Conservation (phyloP, 495 filamentous ascomycete species). For the Lophium mytilinum region DNA sequence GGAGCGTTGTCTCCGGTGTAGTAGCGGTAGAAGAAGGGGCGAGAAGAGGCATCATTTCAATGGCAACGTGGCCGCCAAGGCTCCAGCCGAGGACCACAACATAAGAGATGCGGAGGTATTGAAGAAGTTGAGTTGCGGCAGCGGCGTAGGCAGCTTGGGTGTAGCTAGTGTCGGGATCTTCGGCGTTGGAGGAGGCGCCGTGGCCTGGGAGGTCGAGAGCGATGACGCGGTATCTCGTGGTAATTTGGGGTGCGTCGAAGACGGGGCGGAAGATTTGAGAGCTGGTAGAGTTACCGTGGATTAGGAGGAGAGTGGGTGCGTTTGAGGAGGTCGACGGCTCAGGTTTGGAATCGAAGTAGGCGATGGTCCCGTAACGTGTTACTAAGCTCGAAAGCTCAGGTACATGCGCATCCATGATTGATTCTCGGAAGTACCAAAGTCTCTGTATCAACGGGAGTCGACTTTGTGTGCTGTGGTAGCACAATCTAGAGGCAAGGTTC, state of each 20-base stretch:
- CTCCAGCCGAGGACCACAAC: conserved; percentile 24
- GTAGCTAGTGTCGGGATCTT: conserved; percentile 13
- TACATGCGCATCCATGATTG: too few species aligned
- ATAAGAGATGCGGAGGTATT: conserved; percentile 3
- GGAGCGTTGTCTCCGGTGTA: background rate
- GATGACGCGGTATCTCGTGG: conserved; percentile 6
- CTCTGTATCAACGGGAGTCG: too few species aligned
- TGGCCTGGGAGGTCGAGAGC: conserved; percentile 27
- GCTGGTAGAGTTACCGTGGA: conserved; percentile 25
- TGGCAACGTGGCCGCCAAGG: conserved; percentile 25
- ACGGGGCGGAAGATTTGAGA: conserved; percentile 17
- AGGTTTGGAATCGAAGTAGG: conserved; percentile 1
- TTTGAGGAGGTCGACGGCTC: background rate
- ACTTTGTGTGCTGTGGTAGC: too few species aligned
- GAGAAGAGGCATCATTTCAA: conserved; percentile 23
- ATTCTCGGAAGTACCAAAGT: too few species aligned
- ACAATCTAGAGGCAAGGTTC: too few species aligned
- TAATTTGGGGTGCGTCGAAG: background rate
- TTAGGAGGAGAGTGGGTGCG: conserved; percentile 18
- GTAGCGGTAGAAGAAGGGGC: background rate
- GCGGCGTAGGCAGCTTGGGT: conserved; percentile 18
- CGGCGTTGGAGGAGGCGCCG: conserved; percentile 16
- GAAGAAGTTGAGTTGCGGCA: conserved; percentile 14
- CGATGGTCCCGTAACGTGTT: conserved; percentile 8
- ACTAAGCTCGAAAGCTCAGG: background rate